Base-by-base conservation (phyloP, 495 filamentous ascomycete species). In the Trichoderma parareesei region DNA sequence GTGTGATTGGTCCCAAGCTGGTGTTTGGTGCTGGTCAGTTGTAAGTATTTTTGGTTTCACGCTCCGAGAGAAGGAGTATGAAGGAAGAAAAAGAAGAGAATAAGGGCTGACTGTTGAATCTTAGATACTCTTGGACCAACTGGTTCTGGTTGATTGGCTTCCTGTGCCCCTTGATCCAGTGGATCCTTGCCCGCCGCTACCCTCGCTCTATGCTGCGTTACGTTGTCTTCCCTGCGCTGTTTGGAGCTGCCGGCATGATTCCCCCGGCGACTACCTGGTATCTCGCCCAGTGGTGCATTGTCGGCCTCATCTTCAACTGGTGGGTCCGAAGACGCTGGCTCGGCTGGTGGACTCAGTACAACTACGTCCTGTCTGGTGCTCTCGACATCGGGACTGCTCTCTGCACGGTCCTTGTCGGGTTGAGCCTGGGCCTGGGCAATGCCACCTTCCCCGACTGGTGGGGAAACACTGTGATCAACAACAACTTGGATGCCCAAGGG, bases 321-420 rank as follows among this genome's bases (percentile, higher is more conserved):
- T 60, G 77, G 10, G 69, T 85, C 42, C 72, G 74, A 41, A 74
- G 75, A 9, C 75, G 77, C 16, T 78, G 75, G 48, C 74, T 79
- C 16, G 78, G 74, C 4, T 85, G 82, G 82, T 85, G 82, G 82
- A 76, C 20, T 79, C 76, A 7, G 72, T 84, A 82, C 79, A 13
- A 78, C 79, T 64, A 75, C 79, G 60, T 82, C 81, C 55, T 80
- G 78, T 71, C 81, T 80, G 65, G 73, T 69, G 14, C 67, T 72
- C 41, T 68, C 55, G 70, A 69, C 33, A 67, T 73, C 71, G 76
- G 76, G 64, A 76, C 72, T n/a, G 74, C 75, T 7, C 62, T 77
- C 53, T 68, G 71, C 53, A 70, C 69, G 64, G 69, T 71, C 14
- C 65, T 79, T 11, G 35, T 70, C 2, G 64, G 55, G 3, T 57